A percentile compares a stretch with the other conserved stretches of the same genome.
Evolutionary conservation across 805 yeast genomes (phyloP).

Genomic region (Jamesozyma spencerorum): DNA sequence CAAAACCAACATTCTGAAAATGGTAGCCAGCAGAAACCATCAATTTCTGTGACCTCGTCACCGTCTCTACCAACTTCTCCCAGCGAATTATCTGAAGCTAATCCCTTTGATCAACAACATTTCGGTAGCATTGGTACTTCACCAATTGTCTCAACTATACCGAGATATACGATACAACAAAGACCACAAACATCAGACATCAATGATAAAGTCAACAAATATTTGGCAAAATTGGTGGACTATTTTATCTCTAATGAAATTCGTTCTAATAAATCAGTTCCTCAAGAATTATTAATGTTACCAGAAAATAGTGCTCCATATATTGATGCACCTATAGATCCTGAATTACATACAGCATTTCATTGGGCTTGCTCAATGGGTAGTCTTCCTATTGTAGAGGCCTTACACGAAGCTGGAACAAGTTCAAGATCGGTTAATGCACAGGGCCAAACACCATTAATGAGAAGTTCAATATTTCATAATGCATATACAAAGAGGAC

Average conservation of each 20-base stretch:
- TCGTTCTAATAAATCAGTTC: constrained; percentile 19
- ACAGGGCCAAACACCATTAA: constrained; percentile 78
- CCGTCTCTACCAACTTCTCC: constrained; percentile 30
- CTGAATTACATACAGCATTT: constrained; percentile 87
- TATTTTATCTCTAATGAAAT: constrained; percentile 29
- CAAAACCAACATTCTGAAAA: background rate
- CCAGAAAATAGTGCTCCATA: constrained; percentile 29
- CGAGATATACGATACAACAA: constrained; percentile 20
- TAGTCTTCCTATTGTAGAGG: constrained; percentile 63
- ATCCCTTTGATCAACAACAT: constrained; percentile 25
- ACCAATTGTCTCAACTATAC: constrained; percentile 25
- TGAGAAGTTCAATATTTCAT: constrained; percentile 77
- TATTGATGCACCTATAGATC: constrained; percentile 74
- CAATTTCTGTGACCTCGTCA: constrained; percentile 20
- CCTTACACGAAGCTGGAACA: constrained; percentile 69
- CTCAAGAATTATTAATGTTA: constrained; percentile 24
- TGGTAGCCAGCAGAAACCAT: background rate
- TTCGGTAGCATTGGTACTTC: constrained; percentile 26
- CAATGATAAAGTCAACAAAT: constrained; percentile 26
- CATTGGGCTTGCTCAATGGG: constrained; percentile 99
- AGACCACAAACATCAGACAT: constrained; percentile 25
- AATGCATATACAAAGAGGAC: constrained; percentile 76
- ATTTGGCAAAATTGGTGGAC: constrained; percentile 26
- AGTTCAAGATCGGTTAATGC: constrained; percentile 46
- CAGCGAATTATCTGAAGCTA: constrained; percentile 24